A percentile compares a stretch with the other conserved stretches of the same genome.
phyloP scores from a whole-genome alignment of 192 early-diverging fungal species.

The Coemansia sp. region DNA sequence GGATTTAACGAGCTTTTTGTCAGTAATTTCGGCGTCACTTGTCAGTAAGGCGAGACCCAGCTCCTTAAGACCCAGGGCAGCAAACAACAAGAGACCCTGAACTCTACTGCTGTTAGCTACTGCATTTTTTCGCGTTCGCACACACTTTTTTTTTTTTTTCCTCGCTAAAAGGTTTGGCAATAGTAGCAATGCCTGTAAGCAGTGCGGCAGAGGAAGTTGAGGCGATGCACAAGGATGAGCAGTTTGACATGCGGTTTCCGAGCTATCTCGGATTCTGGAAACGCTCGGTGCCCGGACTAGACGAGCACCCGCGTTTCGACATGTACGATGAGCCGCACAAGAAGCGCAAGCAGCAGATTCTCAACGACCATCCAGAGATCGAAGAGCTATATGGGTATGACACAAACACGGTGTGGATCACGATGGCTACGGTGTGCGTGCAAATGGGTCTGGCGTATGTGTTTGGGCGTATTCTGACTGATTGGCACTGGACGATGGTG shows the following conservation, averaged over 20 bases:
- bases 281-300: constrained; percentile 72
- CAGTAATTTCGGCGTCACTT: constrained; percentile 2
- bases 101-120: constrained; percentile 3
- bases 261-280: constrained; percentile 82
- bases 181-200: constrained; percentile 38
- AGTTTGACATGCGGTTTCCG: constrained; percentile 72
- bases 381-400: constrained; percentile 83
- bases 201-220: constrained; percentile 30
- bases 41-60: neutral
- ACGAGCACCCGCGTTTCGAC: constrained; percentile 79
- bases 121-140: neutral
- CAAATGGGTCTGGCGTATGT: constrained; percentile 82
- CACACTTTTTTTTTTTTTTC: neutral
- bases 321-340: constrained; percentile 94
- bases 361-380: constrained; percentile 87
- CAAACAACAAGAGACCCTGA: constrained; percentile 1
- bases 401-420: constrained; percentile 75
- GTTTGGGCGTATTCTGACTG: constrained; percentile 68
- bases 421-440: constrained; percentile 62
- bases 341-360: constrained; percentile 87
- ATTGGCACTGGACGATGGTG: constrained; percentile 68
- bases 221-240: constrained; percentile 51
- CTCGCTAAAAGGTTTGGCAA: neutral
- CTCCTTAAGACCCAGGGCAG: neutral
- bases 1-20: neutral